Percentiles rank a stretch among this genome's conserved stretches.
Evolutionary conservation across 257 asterid species (phyloP).

Genomic region (Solanum chiquidenum): DNA sequence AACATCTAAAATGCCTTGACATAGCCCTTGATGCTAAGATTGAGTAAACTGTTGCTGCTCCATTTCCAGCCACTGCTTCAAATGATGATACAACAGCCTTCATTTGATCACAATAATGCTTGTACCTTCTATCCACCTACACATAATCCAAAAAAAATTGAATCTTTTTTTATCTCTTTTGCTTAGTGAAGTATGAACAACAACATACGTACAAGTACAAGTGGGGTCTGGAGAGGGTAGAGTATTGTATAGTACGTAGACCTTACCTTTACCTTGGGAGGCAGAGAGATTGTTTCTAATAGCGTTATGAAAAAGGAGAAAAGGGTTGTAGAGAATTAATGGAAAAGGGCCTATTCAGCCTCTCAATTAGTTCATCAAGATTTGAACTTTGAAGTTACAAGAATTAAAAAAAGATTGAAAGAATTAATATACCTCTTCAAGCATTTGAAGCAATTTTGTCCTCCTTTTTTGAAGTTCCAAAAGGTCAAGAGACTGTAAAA

Average conservation of each 20-base stretch:
- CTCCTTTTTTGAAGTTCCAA: slow-evolving; percentile 70
- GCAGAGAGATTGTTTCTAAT: background rate
- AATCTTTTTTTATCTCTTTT: background rate
- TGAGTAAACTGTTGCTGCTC: slow-evolving; percentile 61
- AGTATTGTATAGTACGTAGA: background rate
- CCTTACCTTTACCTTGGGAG: background rate
- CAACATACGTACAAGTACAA: background rate
- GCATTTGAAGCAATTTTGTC: slow-evolving; percentile 64
- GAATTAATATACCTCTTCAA: slow-evolving; percentile 50
- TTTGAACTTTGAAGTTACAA: slow-evolving; percentile 1
- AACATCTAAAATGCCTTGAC: slow-evolving; percentile 76
- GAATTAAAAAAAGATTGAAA: background rate
- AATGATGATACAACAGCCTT: slow-evolving; percentile 52
- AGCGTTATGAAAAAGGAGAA: background rate
- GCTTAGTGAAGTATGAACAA: background rate
- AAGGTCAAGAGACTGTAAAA: slow-evolving; percentile 57
- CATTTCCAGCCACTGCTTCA: slow-evolving; percentile 69
- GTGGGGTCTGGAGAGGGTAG: background rate
- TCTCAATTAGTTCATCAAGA: slow-evolving; percentile 21
- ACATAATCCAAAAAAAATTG: background rate
- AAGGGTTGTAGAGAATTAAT: slow-evolving; percentile 19
- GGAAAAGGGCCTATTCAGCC: slow-evolving; percentile 14
- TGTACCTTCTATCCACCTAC: slow-evolving; percentile 88
- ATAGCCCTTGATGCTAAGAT: slow-evolving; percentile 67
- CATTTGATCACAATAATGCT: slow-evolving; percentile 85